Conservation (phyloP, 192 early-diverging fungal species). For the Coemansia sp. region DNA sequence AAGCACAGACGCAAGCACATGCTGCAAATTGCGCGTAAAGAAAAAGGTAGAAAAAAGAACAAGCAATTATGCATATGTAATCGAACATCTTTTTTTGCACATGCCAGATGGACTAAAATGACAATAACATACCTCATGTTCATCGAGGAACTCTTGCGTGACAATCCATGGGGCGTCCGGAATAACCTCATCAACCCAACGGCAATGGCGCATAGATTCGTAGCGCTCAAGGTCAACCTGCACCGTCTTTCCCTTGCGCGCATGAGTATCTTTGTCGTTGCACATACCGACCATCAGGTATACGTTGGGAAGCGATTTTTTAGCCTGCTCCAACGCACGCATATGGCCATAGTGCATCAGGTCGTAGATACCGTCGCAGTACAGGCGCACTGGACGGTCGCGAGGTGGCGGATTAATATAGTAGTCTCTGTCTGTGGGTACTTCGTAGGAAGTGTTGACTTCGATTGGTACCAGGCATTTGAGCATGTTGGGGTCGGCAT, state of each 20-base stretch:
- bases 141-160: conserved; percentile 72
- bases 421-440: conserved; percentile 51
- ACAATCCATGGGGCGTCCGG: conserved; percentile 76
- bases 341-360: conserved; percentile 83
- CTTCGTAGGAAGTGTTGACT: conserved; percentile 34
- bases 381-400: conserved; percentile 74
- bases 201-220: conserved; percentile 77
- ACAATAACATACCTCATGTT: conserved; percentile 54
- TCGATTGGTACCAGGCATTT: conserved; percentile 42
- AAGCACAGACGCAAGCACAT: no score
- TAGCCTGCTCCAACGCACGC: conserved; percentile 79
- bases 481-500: conserved; percentile 42
- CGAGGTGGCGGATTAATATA: conserved; percentile 65
- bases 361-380: conserved; percentile 88
- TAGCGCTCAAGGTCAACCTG: conserved; percentile 75
- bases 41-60: not conserved
- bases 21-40: not conserved
- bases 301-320: conserved; percentile 74
- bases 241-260: conserved; percentile 79
- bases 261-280: conserved; percentile 73
- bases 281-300: conserved; percentile 77
- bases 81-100: no score
- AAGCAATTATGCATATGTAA: not conserved
- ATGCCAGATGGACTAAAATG: not conserved
- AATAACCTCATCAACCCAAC: conserved; percentile 83